Evolutionary conservation across 768 basidiomycete genomes (phyloP), one percentile per base, ranked within the genome.

Genomic region (Mycena kentingensis): DNA sequence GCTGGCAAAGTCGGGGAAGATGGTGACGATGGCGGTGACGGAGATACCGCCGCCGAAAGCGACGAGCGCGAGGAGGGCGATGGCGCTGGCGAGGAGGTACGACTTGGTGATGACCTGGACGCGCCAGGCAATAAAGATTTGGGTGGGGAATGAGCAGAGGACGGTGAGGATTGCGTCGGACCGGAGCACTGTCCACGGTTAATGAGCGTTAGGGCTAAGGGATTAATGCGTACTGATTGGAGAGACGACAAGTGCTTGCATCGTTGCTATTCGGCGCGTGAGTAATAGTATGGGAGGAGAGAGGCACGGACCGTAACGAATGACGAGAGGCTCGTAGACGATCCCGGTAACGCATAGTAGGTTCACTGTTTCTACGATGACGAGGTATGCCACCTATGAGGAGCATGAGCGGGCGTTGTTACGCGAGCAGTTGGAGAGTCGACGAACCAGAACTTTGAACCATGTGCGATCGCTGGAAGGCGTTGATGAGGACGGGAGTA

Each of bases 111-210:
- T 29, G 3, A 56, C 31, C 6, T 26, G 52, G 7, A 60, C 32
- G n/a, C 60, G 53, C 57, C 58, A 61, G 4, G 57, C 57, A 18
- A 61, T 50, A 39, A 61, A 61, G 32, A 60, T 28, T 25, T 61
- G 60, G 18, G 55, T 46, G 1, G 60, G 60, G 1, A 51, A 52
- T 3, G 60, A 61, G 38, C 60, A 28, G 13, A 55, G 31, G 3
- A 57, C 55, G 2, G 55, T 57, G 3, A 57, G 41, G 29, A 46
- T 13, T 19, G 42, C 51, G 35, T 57, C 55, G 47, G 36, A 4
- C 19, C 24, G 15, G 39, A 32, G 39, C 25, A 37, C n/a, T 49
- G 25, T 21, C 2, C 2, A 16, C 21, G 5, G 7, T 8, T 19
- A 28, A 12, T 28, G 11, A 44, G 12, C 16, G 11, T 25, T 5